Conservation (phyloP, 2,329 filamentous ascomycete genomes). For the Ascochyta viciae-villosae region DNA sequence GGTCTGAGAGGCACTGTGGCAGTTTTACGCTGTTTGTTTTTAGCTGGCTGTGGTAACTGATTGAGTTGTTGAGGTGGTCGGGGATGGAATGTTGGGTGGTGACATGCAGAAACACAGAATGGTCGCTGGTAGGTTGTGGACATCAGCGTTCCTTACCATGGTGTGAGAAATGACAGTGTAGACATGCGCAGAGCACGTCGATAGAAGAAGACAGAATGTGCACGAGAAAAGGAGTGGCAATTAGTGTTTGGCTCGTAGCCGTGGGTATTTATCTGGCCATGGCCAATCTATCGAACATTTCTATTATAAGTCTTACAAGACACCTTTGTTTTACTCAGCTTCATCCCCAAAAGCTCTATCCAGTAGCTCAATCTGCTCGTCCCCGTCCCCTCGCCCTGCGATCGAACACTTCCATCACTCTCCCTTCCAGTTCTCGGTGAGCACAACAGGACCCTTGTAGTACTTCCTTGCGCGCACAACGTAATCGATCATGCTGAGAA, state of each 20-base stretch:
- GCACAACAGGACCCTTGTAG: conserved; percentile 45
- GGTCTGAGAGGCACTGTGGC: too few species aligned
- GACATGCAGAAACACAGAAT: too few species aligned
- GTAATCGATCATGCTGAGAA: conserved; percentile 42
- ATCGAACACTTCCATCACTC: conserved; percentile 21
- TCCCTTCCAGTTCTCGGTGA: conserved; percentile 34
- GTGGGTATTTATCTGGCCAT: conserved; percentile 4
- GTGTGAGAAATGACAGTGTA: too few species aligned
- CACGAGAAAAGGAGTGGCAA: neutral
- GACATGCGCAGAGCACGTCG: too few species aligned
- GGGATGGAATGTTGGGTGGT: neutral
- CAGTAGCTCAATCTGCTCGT: conserved; percentile 6
- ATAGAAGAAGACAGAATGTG: too few species aligned
- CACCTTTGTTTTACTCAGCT: neutral
- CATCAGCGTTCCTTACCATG: too few species aligned
- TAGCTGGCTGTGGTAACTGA: neutral
- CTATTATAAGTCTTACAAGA: conserved; percentile 11
- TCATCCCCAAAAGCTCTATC: neutral
- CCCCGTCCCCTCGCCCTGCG: neutral
- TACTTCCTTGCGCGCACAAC: conserved; percentile 36
- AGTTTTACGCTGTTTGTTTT: too few species aligned
- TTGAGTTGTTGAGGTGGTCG: neutral
- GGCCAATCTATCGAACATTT: neutral
- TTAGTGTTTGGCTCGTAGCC: conserved; percentile 4
- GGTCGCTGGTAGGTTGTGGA: too few species aligned